Conservation (phyloP, 2,329 filamentous ascomycete genomes). For the Triangularia setosa region DNA sequence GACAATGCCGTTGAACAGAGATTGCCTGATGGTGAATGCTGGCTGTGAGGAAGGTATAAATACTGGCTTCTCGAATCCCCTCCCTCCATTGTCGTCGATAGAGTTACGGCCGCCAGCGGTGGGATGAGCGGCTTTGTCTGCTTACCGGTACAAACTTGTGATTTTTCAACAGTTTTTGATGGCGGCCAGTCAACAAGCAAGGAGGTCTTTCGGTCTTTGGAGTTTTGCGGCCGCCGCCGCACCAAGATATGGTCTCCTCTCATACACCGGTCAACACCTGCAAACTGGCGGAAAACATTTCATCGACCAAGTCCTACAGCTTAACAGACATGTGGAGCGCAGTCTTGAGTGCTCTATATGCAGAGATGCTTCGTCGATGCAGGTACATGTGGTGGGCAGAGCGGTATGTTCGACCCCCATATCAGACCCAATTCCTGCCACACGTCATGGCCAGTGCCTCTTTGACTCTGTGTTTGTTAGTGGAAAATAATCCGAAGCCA, state of each 20-base stretch:
- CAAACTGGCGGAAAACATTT: background rate
- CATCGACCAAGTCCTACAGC: background rate
- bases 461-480: too few relatives aligned
- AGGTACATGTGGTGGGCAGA: too few relatives aligned
- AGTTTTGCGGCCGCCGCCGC: background rate
- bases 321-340: background rate
- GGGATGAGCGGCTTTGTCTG: background rate
- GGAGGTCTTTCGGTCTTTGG: background rate
- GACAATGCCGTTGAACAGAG: background rate
- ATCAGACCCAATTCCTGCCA: too few relatives aligned
- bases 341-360: too few relatives aligned
- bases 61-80: background rate
- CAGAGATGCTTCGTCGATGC: too few relatives aligned
- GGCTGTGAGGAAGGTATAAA: background rate
- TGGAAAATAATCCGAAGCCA: too few relatives aligned
- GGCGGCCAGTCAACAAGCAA: background rate
- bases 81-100: background rate
- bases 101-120: background rate
- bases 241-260: background rate
- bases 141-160: background rate
- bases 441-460: too few relatives aligned
- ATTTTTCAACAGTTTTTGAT: background rate
- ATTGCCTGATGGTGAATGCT: background rate
- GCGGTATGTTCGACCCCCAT: too few relatives aligned
- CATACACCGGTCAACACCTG: background rate